Conservation (phyloP, 1,284 basidiomycete genomes). For the Grifola frondosa region DNA sequence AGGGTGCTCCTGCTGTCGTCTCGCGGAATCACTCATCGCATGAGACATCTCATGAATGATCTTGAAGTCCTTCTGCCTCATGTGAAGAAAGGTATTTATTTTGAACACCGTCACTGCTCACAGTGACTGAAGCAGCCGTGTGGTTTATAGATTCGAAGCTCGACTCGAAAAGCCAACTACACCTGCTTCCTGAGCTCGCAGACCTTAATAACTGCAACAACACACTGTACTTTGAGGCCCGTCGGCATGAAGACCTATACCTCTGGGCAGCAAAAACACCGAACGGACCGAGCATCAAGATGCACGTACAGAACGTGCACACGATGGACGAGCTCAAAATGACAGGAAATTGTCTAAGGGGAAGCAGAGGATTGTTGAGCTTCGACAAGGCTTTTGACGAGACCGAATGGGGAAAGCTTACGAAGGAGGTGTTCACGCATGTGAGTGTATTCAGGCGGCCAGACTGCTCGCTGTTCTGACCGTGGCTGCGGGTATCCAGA, state of each 20-base stretch:
- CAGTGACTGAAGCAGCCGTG: neutral
- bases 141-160: slow-evolving; percentile 81
- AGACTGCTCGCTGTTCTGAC: neutral
- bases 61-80: slow-evolving; percentile 90
- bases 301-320: slow-evolving; percentile 98
- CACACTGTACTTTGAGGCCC: slow-evolving; percentile 95
- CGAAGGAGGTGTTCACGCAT: slow-evolving; percentile 96
- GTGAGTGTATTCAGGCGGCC: slow-evolving; percentile 55
- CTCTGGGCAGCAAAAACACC: slow-evolving; percentile 97
- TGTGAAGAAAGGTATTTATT: slow-evolving; percentile 85
- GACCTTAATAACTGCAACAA: slow-evolving; percentile 99
- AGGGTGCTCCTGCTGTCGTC: slow-evolving; percentile 91
- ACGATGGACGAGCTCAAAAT: slow-evolving; percentile 99
- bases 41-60: slow-evolving; percentile 98
- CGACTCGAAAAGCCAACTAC: slow-evolving; percentile 94
- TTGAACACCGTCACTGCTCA: neutral
- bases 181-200: slow-evolving; percentile 94
- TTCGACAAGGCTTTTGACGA: slow-evolving; percentile 94
- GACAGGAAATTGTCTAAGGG: slow-evolving; percentile 99
- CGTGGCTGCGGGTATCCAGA: slow-evolving; percentile 47
- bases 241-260: slow-evolving; percentile 94
- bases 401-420: slow-evolving; percentile 84
- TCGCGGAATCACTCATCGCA: slow-evolving; percentile 92
- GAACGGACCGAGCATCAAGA: slow-evolving; percentile 95
- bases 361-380: slow-evolving; percentile 87